phyloP scores from a whole-genome alignment of 2,329 filamentous ascomycete genomes.

The Fusarium kyushuense region DNA sequence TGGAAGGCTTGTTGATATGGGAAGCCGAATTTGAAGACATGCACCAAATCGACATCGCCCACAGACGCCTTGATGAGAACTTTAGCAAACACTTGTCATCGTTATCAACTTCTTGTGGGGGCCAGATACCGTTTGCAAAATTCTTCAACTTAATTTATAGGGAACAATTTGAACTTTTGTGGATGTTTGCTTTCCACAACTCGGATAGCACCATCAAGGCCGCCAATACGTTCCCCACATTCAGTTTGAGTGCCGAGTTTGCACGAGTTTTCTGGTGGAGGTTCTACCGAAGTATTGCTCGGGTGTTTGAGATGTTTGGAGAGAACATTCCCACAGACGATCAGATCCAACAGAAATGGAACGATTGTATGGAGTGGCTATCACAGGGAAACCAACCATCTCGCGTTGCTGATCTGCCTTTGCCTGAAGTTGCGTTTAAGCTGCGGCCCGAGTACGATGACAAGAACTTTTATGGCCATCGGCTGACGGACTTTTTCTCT shows the following conservation, averaged over 20 bases:
- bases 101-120: fast-evolving
- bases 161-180: not conserved
- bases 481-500: not conserved
- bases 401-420: not conserved
- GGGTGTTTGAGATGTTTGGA: not conserved
- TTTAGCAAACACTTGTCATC: not conserved
- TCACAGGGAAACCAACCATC: fast-evolving
- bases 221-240: fast-evolving
- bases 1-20: not conserved
- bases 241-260: not conserved
- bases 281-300: not conserved
- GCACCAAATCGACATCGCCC: fast-evolving
- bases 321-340: fast-evolving
- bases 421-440: fast-evolving
- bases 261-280: not conserved
- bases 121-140: fast-evolving
- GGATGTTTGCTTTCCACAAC: not conserved
- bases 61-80: not conserved
- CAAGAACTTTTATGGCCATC: fast-evolving
- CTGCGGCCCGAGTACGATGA: fast-evolving
- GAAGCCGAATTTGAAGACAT: not conserved
- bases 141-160: not conserved
- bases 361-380: not conserved
- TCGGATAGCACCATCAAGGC: no score
- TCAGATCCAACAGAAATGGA: not conserved